Evolutionary conservation across 202 grass and related monocot species (phyloP).

Genomic region (Bolboschoenoplectus hybrid): DNA sequence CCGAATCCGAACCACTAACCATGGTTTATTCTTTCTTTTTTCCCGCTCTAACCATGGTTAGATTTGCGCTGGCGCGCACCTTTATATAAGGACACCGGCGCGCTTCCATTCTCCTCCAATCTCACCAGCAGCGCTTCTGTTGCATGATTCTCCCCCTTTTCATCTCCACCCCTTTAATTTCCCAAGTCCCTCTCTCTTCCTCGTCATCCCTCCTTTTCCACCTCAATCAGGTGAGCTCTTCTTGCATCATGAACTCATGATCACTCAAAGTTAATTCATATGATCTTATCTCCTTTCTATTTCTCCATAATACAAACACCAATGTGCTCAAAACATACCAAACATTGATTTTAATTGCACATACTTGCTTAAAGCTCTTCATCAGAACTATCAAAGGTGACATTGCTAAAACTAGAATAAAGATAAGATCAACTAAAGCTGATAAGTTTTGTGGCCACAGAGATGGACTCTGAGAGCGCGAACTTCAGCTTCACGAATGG

Average conservation of each 20-base stretch:
- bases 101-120: constrained; percentile 27
- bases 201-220: neutral
- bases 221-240: neutral
- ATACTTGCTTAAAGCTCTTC: neutral
- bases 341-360: neutral
- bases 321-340: neutral
- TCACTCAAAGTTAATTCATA: constrained; percentile 6
- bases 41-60: constrained; percentile 30
- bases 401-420: constrained; percentile 13
- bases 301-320: neutral
- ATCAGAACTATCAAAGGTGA: constrained; percentile 25
- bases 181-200: neutral
- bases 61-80: constrained; percentile 6
- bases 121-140: neutral
- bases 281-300: neutral
- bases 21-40: neutral
- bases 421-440: neutral
- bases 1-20: constrained; percentile 9
- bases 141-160: constrained; percentile 32
- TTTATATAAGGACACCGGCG: constrained; percentile 38
- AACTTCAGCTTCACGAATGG: constrained; percentile 44
- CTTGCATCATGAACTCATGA: neutral
- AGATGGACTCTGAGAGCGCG: constrained; percentile 35
- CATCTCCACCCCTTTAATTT: constrained; percentile 11
- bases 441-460: neutral